Base-by-base conservation (phyloP, 305 asterid genomes). In the Fraxinus xanthoxyloides region DNA sequence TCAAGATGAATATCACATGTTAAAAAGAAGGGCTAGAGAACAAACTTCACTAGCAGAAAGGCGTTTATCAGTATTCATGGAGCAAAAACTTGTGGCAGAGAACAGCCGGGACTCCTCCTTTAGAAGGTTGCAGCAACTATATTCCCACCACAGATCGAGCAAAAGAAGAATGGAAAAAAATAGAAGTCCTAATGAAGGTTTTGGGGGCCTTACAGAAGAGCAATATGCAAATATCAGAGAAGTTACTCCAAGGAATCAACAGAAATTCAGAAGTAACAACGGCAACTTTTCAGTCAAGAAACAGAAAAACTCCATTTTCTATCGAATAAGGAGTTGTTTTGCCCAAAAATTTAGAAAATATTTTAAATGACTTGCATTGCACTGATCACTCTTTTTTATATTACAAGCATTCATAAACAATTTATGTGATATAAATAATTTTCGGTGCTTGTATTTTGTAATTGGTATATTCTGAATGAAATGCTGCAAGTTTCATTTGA, bases 71-170 rank as follows among this genome's bases (percentile, higher is more conserved):
- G 85, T 54, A 19, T 84, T 91, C 12, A 72, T 32, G 38, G 88
- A 92, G 73, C 90, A 90, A 79, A 90, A 86, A 77, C 79, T 79
- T 61, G 91, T 81, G 35, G 93, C 92, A 5, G 90, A 92, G 87
- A 86, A 86, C 9, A 85, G 56, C 43, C 85, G 90, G 79, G 90
- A 91, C 28, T 63, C 76, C 1, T 88, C 92, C 75, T 85, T 86
- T 13, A 87, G 83, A 84, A 91, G 89, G 81, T 51, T 84, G 87
- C 80, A 83, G 81, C 80, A 79, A 24, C 67, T 86, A 73, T 65
- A 79, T 81, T 85, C 88, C 61, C 79, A 7, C 9, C 59, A 77
- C 61, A 67, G 36, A 61, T 74, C 76, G 32, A 80, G 77, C 75
- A 81, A 36, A 56, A 76, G 82, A 40, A 80, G 40, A 2, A 56